phyloP scores from a whole-genome alignment of 176 grass and related monocot species.

The Lolium perenne region DNA sequence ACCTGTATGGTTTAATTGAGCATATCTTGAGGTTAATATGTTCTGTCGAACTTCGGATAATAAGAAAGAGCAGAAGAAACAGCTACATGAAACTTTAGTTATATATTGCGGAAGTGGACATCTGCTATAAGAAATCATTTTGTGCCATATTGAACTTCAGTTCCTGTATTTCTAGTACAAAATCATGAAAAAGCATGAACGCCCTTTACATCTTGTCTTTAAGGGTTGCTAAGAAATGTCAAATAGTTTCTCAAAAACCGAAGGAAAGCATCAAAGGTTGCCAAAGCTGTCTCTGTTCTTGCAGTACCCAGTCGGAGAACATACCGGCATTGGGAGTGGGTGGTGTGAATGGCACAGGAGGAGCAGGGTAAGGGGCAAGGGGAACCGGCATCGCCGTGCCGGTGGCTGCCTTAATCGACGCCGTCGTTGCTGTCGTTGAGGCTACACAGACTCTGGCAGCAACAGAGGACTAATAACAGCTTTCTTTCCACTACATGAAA shows the following conservation, averaged over 20 bases:
- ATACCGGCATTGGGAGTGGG: conserved; percentile 76
- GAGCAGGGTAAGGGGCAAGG: conserved; percentile 82
- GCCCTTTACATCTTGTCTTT: neutral
- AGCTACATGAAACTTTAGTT: neutral
- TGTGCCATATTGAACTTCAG: neutral
- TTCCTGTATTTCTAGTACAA: conserved; percentile 15
- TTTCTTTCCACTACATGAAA: conserved; percentile 54
- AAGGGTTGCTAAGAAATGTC: neutral
- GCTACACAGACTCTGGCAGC: conserved; percentile 8
- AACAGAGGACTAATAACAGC: neutral
- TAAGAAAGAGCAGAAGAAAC: conserved; percentile 9
- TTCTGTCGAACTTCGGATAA: neutral
- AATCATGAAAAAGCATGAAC: neutral
- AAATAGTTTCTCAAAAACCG: neutral
- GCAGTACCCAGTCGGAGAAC: conserved; percentile 26
- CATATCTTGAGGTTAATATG: neutral
- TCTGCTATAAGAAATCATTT: neutral
- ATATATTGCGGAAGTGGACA: neutral
- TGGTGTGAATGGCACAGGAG: conserved; percentile 74
- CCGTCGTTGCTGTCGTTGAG: conserved; percentile 17
- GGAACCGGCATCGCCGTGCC: conserved; percentile 92
- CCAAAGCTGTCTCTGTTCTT: conserved; percentile 21
- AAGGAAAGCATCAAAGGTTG: neutral
- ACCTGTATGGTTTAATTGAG: neutral
- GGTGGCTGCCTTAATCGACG: conserved; percentile 47